phyloP scores from a whole-genome alignment of 2,329 filamentous ascomycete genomes.

The Juglanconis sp. region DNA sequence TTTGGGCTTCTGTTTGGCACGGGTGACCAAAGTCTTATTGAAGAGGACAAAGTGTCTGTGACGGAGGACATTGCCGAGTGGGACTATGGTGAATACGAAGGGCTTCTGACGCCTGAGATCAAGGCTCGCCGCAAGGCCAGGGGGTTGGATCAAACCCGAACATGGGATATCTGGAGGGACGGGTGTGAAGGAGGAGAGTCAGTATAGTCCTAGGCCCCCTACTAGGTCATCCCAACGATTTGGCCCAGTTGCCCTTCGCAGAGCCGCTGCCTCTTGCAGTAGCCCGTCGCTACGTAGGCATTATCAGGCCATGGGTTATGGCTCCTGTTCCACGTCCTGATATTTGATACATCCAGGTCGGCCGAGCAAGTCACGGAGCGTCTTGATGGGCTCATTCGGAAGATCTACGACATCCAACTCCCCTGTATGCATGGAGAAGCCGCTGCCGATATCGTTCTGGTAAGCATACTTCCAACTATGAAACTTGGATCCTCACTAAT shows the following conservation, averaged over 20 bases:
- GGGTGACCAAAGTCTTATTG: conserved; percentile 12
- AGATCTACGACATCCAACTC: conserved; percentile 37
- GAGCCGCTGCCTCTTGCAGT: no score
- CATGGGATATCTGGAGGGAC: conserved; percentile 57
- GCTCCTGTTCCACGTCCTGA: neutral
- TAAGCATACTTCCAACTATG: no score
- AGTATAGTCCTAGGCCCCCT: neutral
- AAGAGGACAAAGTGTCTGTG: conserved; percentile 36
- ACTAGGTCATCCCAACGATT: no score
- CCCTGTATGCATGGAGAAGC: conserved; percentile 37
- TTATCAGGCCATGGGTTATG: no score
- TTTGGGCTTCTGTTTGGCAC: conserved; percentile 41
- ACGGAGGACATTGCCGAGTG: conserved; percentile 56
- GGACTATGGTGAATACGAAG: conserved; percentile 62
- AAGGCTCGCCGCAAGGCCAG: conserved; percentile 40
- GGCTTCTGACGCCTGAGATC: conserved; percentile 51
- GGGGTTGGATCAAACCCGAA: conserved; percentile 32
- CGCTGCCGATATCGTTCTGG: conserved; percentile 33
- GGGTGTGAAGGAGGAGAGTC: conserved; percentile 56
- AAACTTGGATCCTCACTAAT: no score
- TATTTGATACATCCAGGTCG: conserved; percentile 23
- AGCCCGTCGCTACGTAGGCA: no score
- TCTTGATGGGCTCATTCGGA: conserved; percentile 38
- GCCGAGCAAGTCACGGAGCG: conserved; percentile 35
- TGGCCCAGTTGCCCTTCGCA: no score